Evolutionary conservation across 805 yeast genomes (phyloP).

Genomic region (Ogataea corticis): DNA sequence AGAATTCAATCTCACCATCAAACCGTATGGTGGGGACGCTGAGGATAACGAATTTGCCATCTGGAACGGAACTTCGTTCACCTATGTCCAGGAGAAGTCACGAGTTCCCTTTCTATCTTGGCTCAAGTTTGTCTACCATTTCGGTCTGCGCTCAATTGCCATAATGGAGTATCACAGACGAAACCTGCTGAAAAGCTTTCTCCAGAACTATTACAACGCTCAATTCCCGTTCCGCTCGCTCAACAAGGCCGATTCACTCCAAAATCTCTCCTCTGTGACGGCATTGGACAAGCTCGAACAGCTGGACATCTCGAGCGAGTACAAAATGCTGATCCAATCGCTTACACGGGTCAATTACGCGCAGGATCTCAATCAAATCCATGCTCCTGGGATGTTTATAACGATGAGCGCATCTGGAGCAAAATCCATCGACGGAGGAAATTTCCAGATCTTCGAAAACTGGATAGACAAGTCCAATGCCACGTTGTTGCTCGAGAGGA

Average conservation of each 20-base stretch:
- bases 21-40: constrained; percentile 16
- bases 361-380: constrained; percentile 41
- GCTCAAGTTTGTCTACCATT: constrained; percentile 30
- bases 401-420: constrained; percentile 40
- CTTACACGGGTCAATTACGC: constrained; percentile 47
- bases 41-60: constrained; percentile 29
- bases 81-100: constrained; percentile 13
- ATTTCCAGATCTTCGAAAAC: constrained; percentile 42
- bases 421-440: constrained; percentile 43
- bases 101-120: constrained; percentile 7
- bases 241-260: constrained; percentile 21
- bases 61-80: constrained; percentile 39
- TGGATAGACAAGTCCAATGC: constrained; percentile 41
- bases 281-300: constrained; percentile 30
- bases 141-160: constrained; percentile 33
- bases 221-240: constrained; percentile 41
- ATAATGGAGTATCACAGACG: constrained; percentile 16
- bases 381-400: constrained; percentile 43
- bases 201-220: constrained; percentile 30
- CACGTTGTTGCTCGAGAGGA: constrained; percentile 29
- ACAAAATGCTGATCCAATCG: constrained; percentile 37
- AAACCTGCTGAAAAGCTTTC: constrained; percentile 31
- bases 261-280: constrained; percentile 21
- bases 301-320: constrained; percentile 28
- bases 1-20: constrained; percentile 34